Evolutionary conservation across 495 filamentous ascomycete genomes (phyloP).

Genomic region (Daldinia bambusicola): DNA sequence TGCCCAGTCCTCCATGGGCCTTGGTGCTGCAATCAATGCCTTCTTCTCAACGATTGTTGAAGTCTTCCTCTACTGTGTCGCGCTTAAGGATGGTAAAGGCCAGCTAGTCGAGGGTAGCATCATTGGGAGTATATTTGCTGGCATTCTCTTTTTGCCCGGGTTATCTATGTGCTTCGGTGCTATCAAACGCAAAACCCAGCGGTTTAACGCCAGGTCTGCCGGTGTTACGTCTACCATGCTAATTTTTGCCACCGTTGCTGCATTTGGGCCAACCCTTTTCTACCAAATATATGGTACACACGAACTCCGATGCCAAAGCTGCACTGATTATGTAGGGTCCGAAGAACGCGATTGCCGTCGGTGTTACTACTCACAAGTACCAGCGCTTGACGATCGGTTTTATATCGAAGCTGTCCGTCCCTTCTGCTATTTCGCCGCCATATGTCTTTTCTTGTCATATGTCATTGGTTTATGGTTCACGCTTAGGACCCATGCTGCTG

Average conservation of each 20-base stretch:
- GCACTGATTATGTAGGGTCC: constrained; percentile 58
- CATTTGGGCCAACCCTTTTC: constrained; percentile 98
- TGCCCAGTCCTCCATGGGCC: constrained; percentile 99
- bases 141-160: constrained; percentile 95
- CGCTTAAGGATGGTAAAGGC: constrained; percentile 90
- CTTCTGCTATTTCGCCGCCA: constrained; percentile 87
- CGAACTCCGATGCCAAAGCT: constrained; percentile 89
- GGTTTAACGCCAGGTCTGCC: constrained; percentile 97
- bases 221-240: constrained; percentile 99
- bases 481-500: constrained; percentile 91
- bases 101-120: constrained; percentile 95
- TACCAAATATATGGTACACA: constrained; percentile 99
- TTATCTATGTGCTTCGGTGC: constrained; percentile 99
- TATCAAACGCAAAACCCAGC: constrained; percentile 96
- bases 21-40: constrained; percentile 96
- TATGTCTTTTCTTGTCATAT: constrained; percentile 91
- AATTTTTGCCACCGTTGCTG: constrained; percentile 94
- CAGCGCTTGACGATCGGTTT: constrained; percentile 86
- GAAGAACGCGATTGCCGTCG: constrained; percentile 77
- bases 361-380: constrained; percentile 91
- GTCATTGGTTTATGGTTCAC: constrained; percentile 96
- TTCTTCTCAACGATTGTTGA: constrained; percentile 99
- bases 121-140: constrained; percentile 96
- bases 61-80: constrained; percentile 97
- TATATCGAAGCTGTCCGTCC: constrained; percentile 90